Evolutionary conservation across 192 early-diverging fungal species (phyloP).

Genomic region (Coemansia sp.): DNA sequence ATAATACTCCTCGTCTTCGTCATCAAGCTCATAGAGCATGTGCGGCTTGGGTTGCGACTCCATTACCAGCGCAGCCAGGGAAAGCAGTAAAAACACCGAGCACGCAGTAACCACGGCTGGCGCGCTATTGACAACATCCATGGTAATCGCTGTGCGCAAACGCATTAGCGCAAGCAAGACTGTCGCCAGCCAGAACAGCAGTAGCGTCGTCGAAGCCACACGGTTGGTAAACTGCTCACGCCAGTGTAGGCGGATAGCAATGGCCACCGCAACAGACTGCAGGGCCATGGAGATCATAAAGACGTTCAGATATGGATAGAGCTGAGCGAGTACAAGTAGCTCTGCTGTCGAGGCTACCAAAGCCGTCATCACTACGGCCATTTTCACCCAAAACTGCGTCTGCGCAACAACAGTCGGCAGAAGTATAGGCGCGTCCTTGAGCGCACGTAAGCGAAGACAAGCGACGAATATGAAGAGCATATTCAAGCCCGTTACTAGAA

Average conservation of each 20-base stretch:
- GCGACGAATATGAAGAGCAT: conserved; percentile 30
- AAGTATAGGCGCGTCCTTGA: conserved; percentile 4
- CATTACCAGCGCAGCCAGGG: conserved; percentile 31
- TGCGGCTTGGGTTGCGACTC: conserved; percentile 46
- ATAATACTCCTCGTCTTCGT: conserved; percentile 19
- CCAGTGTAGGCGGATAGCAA: conserved; percentile 41
- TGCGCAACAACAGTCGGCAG: conserved; percentile 17
- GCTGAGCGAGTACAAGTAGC: conserved; percentile 11
- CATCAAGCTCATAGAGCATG: conserved; percentile 26
- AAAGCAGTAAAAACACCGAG: conserved; percentile 25
- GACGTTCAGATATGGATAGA: conserved; percentile 5
- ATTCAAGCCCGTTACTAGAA: conserved; percentile 21
- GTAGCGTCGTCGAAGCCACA: conserved; percentile 40
- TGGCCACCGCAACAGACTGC: conserved; percentile 31
- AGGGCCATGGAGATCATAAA: conserved; percentile 28
- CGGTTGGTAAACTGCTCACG: conserved; percentile 42
- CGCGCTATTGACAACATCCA: conserved; percentile 9
- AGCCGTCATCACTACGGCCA: conserved; percentile 20
- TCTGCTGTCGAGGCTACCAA: conserved; percentile 35
- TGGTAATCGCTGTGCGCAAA: conserved; percentile 33
- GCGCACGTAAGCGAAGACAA: conserved; percentile 13
- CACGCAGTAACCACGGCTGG: conserved; percentile 21
- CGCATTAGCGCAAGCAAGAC: conserved; percentile 34
- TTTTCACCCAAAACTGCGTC: conserved; percentile 32
- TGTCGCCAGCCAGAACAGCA: conserved; percentile 55